Evolutionary conservation across 108 stramenopile genomes (phyloP).

Genomic region (Nitzschia inconspicua): DNA sequence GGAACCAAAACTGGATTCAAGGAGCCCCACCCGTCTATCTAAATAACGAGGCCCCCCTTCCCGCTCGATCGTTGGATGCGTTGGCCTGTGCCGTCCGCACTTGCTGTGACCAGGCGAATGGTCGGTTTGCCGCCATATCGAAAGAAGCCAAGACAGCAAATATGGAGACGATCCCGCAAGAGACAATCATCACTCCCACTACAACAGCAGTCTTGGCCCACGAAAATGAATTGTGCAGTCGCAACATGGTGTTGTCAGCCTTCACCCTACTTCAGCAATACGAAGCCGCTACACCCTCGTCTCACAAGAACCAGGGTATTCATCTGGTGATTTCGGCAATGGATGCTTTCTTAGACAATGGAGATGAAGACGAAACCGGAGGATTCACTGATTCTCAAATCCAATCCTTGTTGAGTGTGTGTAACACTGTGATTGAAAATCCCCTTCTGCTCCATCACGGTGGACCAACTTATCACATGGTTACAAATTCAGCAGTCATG

Average conservation of each 20-base stretch:
- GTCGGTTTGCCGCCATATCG: constrained; percentile 62
- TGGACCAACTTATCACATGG: constrained; percentile 86
- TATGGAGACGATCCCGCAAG: constrained; percentile 31
- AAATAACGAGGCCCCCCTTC: constrained; percentile 81
- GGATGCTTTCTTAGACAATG: constrained; percentile 83
- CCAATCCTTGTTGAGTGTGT: constrained; percentile 69
- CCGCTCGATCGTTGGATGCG: constrained; percentile 75
- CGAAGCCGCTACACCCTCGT: constrained; percentile 30
- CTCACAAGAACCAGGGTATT: constrained; percentile 71
- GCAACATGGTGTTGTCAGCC: constrained; percentile 80
- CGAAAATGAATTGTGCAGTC: constrained; percentile 82
- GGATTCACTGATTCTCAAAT: constrained; percentile 83
- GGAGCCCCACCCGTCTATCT: constrained; percentile 83
- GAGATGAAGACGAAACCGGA: constrained; percentile 55
- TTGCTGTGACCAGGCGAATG: constrained; percentile 84
- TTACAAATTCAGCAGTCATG: constrained; percentile 72
- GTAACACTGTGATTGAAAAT: constrained; percentile 78
- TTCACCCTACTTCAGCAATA: constrained; percentile 74
- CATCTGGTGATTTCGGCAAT: constrained; percentile 69
- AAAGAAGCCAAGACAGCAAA: constrained; percentile 36
- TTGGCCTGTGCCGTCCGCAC: constrained; percentile 81
- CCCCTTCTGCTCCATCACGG: constrained; percentile 73
- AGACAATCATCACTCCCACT: constrained; percentile 45
- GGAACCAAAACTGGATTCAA: constrained; percentile 87
- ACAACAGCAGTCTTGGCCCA: constrained; percentile 66